phyloP scores from a whole-genome alignment of 768 basidiomycete species.

The Chalciporus pseudorubinellus region DNA sequence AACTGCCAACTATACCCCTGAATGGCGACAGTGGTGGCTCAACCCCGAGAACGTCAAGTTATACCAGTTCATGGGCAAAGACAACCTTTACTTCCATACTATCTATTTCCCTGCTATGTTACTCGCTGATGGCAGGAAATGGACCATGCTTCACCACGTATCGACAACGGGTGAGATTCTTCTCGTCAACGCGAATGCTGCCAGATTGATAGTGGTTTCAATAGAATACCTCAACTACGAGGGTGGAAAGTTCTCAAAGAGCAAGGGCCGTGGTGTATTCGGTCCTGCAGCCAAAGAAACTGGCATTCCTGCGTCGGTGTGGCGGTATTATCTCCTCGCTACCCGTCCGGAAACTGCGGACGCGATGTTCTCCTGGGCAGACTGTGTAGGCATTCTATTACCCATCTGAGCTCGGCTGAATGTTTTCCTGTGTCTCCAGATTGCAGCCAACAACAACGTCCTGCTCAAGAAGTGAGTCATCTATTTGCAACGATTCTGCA shows the following conservation, averaged over 20 bases:
- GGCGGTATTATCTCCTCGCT: conserved; percentile 94
- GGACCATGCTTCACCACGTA: conserved; percentile 93
- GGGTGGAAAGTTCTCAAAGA: conserved; percentile 98
- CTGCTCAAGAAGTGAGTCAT: conserved; percentile 81
- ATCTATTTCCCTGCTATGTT: conserved; percentile 91
- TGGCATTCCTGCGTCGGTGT: conserved; percentile 89
- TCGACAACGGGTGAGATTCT: conserved; percentile 80
- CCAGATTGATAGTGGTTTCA: not conserved
- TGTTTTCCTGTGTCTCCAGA: conserved; percentile 40
- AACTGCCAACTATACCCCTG: conserved; percentile 89
- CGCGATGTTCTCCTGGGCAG: conserved; percentile 95
- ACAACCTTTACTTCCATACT: conserved; percentile 98
- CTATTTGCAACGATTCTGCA: not conserved
- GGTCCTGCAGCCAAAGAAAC: conserved; percentile 93
- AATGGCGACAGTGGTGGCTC: conserved; percentile 98
- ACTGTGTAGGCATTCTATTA: conserved; percentile 60
- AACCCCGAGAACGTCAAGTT: conserved; percentile 84
- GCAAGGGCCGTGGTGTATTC: conserved; percentile 94
- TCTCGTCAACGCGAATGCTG: not conserved
- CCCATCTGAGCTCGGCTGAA: not conserved
- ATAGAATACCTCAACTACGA: conserved; percentile 97
- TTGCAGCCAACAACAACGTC: conserved; percentile 89
- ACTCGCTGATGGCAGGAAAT: conserved; percentile 83
- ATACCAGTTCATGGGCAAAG: conserved; percentile 99
- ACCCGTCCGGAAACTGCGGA: conserved; percentile 92